Percentiles rank a stretch among this genome's conserved stretches.
Conservation (phyloP, 202 grass and related monocot genomes). For the Carex sylvatica region DNA sequence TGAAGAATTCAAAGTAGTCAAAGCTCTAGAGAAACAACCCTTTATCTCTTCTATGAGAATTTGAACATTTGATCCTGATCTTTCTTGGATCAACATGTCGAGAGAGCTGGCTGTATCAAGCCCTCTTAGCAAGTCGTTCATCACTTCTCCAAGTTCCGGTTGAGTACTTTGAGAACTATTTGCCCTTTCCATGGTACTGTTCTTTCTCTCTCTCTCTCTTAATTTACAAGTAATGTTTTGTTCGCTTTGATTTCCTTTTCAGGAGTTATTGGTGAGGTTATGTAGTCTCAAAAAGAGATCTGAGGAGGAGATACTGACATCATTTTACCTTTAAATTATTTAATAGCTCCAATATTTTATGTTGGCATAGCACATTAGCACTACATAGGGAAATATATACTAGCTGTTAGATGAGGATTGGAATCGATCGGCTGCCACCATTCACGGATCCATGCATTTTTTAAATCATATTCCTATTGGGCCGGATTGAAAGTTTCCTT, state of each 20-base stretch:
- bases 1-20: conserved; percentile 15
- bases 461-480: neutral
- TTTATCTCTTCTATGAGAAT: conserved; percentile 19
- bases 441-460: neutral
- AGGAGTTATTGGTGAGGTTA: neutral
- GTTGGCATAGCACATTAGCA: neutral
- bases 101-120: neutral
- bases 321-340: neutral
- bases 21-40: conserved; percentile 20
- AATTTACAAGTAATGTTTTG: neutral
- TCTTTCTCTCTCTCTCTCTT: neutral
- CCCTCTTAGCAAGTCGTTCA: conserved; percentile 16
- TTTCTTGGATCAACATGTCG: conserved; percentile 5
- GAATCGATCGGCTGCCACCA: neutral
- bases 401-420: neutral
- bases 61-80: conserved; percentile 10
- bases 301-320: neutral
- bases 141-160: neutral
- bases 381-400: neutral
- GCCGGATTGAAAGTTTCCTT: neutral
- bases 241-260: neutral
- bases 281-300: neutral
- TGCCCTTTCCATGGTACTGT: neutral
- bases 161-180: neutral
- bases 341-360: neutral